These are phyloP conservation scores for Carpinus fangiana DNA, from an alignment of 306 rosid species.

Conservation along the genomic window DNA sequence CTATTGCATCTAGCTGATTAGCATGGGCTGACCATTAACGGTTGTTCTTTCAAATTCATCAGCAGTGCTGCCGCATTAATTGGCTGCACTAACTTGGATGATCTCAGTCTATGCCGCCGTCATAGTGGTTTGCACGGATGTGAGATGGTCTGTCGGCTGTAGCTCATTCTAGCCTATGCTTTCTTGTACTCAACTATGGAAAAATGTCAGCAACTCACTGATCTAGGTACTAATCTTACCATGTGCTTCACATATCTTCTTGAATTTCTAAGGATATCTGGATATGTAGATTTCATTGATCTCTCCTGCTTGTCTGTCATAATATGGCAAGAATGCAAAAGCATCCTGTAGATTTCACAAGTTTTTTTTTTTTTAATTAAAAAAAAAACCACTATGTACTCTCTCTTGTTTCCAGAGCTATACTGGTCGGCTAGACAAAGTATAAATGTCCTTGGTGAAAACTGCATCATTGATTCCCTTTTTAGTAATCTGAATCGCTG, in stretches of 20 bases:
- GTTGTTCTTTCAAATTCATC: background rate
- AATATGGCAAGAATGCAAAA: background rate
- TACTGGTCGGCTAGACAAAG: background rate
- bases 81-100: background rate
- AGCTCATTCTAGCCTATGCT: background rate
- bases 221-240: constrained; percentile 8
- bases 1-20: background rate
- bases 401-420: too few species aligned
- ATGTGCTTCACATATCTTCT: background rate
- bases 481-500: too few species aligned
- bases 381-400: too few species aligned
- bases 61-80: background rate
- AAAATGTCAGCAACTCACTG: constrained; percentile 17
- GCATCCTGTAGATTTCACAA: background rate
- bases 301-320: background rate
- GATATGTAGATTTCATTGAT: constrained; percentile 6
- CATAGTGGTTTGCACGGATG: background rate
- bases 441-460: too few species aligned
- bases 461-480: too few species aligned
- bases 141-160: background rate
- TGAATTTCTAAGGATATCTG: background rate
- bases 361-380: background rate
- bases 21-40: background rate
- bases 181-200: background rate
- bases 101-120: background rate